Base-by-base conservation (phyloP, 1,284 basidiomycete genomes). In the Phenoliferia sp. region DNA sequence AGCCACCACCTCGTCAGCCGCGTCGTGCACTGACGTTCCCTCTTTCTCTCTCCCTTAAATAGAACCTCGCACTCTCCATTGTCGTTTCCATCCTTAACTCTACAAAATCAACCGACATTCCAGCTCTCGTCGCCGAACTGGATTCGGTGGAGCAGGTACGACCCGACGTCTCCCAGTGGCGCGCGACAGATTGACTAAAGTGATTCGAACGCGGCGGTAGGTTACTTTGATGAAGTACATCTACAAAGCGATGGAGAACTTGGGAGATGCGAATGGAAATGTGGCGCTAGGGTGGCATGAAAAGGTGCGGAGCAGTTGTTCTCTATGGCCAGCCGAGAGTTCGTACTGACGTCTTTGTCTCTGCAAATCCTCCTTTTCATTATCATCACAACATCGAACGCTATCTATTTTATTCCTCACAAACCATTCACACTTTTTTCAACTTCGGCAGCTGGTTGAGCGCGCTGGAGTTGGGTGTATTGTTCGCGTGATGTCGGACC, bases 181-280 rank as follows among this genome's bases (percentile, higher is more conserved):
- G 31, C 34, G 32, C 50, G 34, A 7, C 5, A 6, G 48, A 7
- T 19, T 22, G 48, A 26, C 31, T 19, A 32, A 22, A 29, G 7
- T 32, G 29, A 7, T 56, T 48, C 16, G 19, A 10, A 6, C 32
- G 28, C 36, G 19, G 4, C 4, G 3, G 32, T 63, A 72, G 67
- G 95, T 97, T 77, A 90, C 88, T 39, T 83, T 98, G 66, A 99
- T 98, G 95, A 97, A 96, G 79, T 99, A 96, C 78, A 82, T 99
- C 31, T 99, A 99, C 86, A 99, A 99, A 82, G 94, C 89, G 35
- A 93, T 92, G 90, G 90, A 83, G 7, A 84, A 87, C 82, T 87
- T 89, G 16, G 90, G 86, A 58, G 90, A 87, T 58, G 69, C 66
- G 58, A 85, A 88, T 87, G 62, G 92, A 92, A 77, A 86, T 73